These are phyloP conservation scores for Trypanosoma brucei DNA, from an alignment of 208 protist genomes.

Conservation along the genomic window DNA sequence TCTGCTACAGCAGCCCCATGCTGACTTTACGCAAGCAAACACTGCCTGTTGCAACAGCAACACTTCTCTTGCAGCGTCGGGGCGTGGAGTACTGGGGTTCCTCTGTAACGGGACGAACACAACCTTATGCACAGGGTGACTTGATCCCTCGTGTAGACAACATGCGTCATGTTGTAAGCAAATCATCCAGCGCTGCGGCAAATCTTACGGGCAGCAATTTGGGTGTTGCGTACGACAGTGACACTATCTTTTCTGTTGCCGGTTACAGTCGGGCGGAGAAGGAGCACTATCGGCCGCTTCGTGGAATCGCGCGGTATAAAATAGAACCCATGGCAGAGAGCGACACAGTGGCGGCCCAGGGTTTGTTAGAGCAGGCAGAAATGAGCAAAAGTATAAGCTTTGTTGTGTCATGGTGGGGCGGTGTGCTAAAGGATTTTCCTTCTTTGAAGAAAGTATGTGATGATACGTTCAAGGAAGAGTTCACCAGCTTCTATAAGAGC, in stretches of 20 bases:
- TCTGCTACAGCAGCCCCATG: not conserved
- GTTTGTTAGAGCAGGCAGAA: slow-evolving; percentile 50
- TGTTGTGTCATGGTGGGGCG: slow-evolving; percentile 66
- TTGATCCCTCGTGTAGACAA: slow-evolving; percentile 77
- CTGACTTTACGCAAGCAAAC: slow-evolving; percentile 1
- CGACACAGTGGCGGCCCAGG: slow-evolving; percentile 41
- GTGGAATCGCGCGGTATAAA: slow-evolving; percentile 58
- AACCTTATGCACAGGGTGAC: slow-evolving; percentile 82
- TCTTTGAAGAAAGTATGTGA: slow-evolving; percentile 68
- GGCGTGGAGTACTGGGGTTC: slow-evolving; percentile 81
- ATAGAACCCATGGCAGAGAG: slow-evolving; percentile 37
- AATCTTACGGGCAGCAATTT: slow-evolving; percentile 66
- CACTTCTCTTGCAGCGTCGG: slow-evolving; percentile 43
- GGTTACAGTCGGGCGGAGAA: slow-evolving; percentile 59
- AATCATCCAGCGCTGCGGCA: slow-evolving; percentile 50
- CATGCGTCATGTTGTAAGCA: slow-evolving; percentile 48
- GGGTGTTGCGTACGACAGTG: slow-evolving; percentile 71
- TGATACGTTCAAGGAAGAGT: slow-evolving; percentile 47
- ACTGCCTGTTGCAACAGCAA: slow-evolving; percentile 1
- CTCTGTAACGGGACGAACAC: slow-evolving; percentile 70
- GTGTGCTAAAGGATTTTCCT: slow-evolving; percentile 76
- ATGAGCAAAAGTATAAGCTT: slow-evolving; percentile 29
- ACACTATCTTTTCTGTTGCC: slow-evolving; percentile 71
- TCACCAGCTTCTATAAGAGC: slow-evolving; percentile 67
- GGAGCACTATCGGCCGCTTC: slow-evolving; percentile 70